These are phyloP conservation scores for Candida khao-thaluensis DNA, from an alignment of 805 yeast genomes.

Conservation along the genomic window DNA sequence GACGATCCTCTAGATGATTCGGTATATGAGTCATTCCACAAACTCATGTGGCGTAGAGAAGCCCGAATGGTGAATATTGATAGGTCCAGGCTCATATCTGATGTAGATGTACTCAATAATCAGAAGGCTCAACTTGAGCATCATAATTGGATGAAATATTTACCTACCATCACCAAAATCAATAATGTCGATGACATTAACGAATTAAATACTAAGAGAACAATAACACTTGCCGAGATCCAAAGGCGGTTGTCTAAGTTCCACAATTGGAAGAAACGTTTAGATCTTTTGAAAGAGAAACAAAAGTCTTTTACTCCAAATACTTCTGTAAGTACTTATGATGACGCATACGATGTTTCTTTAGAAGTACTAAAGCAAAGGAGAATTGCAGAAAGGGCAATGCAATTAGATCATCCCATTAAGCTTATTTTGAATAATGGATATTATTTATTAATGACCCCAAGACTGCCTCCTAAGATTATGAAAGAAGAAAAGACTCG, in stretches of 20 bases:
- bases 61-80: constrained; percentile 57
- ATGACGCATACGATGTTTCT: constrained; percentile 20
- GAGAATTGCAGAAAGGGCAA: constrained; percentile 24
- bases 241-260: constrained; percentile 35
- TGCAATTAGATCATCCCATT: constrained; percentile 35
- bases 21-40: constrained; percentile 48
- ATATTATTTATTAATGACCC: constrained; percentile 39
- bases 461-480: constrained; percentile 27
- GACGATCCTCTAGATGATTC: constrained; percentile 48
- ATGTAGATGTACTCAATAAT: constrained; percentile 54
- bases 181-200: constrained; percentile 44
- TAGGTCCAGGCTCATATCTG: constrained; percentile 49
- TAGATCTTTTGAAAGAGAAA: constrained; percentile 24
- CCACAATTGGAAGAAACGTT: constrained; percentile 38
- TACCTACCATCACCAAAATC: constrained; percentile 50
- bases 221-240: constrained; percentile 51
- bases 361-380: constrained; percentile 22
- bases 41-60: constrained; percentile 63
- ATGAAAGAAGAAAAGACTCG: constrained; percentile 3
- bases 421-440: constrained; percentile 39
- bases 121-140: constrained; percentile 39
- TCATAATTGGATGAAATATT: constrained; percentile 47
- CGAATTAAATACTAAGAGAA: constrained; percentile 54
- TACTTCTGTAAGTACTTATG: constrained; percentile 12
- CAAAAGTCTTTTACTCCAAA: constrained; percentile 17